Base-by-base conservation (phyloP, 306 rosid genomes). In the Potentilla sterilis region DNA sequence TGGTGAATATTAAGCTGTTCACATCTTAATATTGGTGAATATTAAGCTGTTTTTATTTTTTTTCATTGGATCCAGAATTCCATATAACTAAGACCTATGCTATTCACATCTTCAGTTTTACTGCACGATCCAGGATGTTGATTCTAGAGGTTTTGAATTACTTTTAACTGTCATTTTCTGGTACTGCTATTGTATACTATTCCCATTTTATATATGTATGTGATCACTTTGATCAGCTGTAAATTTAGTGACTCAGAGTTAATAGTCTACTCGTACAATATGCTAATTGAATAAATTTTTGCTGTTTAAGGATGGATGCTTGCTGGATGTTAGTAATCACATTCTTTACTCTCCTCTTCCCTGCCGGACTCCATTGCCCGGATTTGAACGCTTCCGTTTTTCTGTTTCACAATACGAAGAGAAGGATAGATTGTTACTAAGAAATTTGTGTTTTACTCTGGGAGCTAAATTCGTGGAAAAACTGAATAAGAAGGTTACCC, bases 341-440 rank as follows among this genome's bases (percentile, higher is more conserved):
- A 86, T 90, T 86, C 90, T 95, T 77, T 95, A 89, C 85, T 85
- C 97, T 79, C 98, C 98, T 63, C 97, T 95, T 83, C 93, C 97
- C 63, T 92, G 98, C 77, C 15, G 9, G 51, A 78, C 88, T 75
- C 98, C 98, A 69, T 87, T 95, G 86, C 89, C 89, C 74, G 98
- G 96, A 70, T 90, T 90, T 80, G 88, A 90, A 88, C 85, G 82
- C 54, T 83, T 89, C 67, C 83, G 97, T 71, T 92, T 95, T 81
- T 95, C 96, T 83, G 93, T 90, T 84, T 92, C 98, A 49, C 98
- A 95, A 86, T 95, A 95, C 52, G 93, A 92, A 72, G 96, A 85
- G 74, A 89, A 86, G 84, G 97, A 95, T 68, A 86, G 93, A 83
- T 67, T 83, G 64, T 85, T 95, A 58, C 85, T 95, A 55, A 73